Evolutionary conservation across 441 rosid species (phyloP).

Genomic region (Biscutella auriculata): DNA sequence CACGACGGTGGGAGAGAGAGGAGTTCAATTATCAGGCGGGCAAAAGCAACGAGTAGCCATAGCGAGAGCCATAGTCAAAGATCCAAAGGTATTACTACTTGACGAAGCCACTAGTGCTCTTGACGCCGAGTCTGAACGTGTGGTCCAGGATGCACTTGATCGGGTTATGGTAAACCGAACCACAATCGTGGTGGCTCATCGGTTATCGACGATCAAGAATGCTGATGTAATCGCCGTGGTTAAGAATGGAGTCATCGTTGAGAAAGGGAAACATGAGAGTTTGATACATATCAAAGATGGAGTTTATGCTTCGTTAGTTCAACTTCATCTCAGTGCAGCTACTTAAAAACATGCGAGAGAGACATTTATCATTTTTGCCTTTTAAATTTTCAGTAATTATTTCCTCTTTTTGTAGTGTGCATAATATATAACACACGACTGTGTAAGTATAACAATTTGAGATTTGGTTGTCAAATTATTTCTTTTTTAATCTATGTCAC

Average conservation of each 20-base stretch:
- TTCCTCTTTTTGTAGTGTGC: no score
- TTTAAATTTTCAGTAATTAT: no score
- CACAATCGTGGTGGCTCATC: conserved; percentile 60
- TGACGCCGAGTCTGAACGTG: conserved; percentile 57
- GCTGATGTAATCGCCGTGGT: conserved; percentile 66
- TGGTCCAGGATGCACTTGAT: conserved; percentile 64
- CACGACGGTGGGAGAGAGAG: conserved; percentile 61
- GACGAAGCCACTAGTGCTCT: conserved; percentile 80
- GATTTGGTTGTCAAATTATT: no score
- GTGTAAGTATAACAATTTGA: no score
- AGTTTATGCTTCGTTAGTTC: conserved; percentile 48
- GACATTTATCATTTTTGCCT: no score
- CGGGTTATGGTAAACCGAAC: conserved; percentile 50
- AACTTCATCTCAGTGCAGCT: conserved; percentile 39
- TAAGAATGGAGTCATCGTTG: conserved; percentile 52
- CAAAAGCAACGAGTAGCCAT: conserved; percentile 74
- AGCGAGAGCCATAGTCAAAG: conserved; percentile 58
- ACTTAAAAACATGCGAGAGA: no score
- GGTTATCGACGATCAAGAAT: conserved; percentile 44
- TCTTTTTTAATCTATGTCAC: no score
- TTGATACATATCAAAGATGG: conserved; percentile 42
- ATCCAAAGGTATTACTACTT: conserved; percentile 40
- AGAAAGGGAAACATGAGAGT: conserved; percentile 61
- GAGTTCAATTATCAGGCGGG: conserved; percentile 55
- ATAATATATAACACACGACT: no score